Evolutionary conservation across 116 monocot genomes (phyloP), one percentile per base, ranked within the genome.

Genomic region (Thalassia testudinum): DNA sequence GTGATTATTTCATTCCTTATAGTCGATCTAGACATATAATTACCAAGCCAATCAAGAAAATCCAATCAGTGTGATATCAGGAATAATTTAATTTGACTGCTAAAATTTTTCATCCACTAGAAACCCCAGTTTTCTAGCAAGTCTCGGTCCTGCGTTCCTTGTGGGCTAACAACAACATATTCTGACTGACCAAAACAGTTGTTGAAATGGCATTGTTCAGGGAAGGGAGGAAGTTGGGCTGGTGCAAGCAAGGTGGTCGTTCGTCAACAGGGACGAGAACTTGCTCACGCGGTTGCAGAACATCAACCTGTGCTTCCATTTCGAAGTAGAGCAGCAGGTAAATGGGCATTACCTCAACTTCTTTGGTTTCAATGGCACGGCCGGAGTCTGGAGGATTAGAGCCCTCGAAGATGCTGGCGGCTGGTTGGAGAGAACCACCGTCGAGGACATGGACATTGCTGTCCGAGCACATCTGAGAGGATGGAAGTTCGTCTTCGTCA

Each of bases 401-500:
- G 58, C 58, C 7, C 44, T 59, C 8, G 44, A 59, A 23, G 44
- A 59, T 11, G 40, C 44, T 43, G 44, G 58, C 16, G 58, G 58
- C 2, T 59, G 58, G 58, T 13, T 59, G 58, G 58, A 59, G 23
- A 44, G 44, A 23, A 59, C 44, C 0, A 59, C 58, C 14, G 58
- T 59, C 14, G 58, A 43, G 23, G 58, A 59, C 44, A 59, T 59
- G 58, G 58, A 59, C 23, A 59, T 59, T 45, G 58, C 58, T 43
- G 58, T 59, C 23, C 24, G 58, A 24, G 58, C 44, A 12, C 58
- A 59, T 40, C 58, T 59, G 68, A 75, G 72, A 8, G 84, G 84
- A 5, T 84, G 84, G 84, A 84, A 84, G 37, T 84, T 84, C 43
- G 58, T 84, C 64, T 84, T 61, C 59, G 61, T 84, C 61, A 79